Evolutionary conservation across 1,284 basidiomycete species (phyloP), one percentile per base, ranked within the genome.

Genomic region (Malassezia globosa): DNA sequence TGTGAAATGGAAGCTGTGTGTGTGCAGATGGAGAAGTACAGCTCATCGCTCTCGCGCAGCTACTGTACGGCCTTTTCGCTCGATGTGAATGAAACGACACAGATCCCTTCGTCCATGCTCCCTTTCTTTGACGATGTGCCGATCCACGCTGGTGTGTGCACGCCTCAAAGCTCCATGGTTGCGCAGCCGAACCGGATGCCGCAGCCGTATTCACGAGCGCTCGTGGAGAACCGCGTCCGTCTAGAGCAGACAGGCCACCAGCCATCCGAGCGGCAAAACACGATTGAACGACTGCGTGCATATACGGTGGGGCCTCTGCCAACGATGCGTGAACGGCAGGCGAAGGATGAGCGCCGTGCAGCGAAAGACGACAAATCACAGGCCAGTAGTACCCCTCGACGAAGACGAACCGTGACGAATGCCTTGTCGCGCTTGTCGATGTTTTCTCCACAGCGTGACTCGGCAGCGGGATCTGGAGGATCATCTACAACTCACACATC

Each of bases 1-100:
- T 57, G 65, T 37, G 66, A 71, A 46, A 63, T 71, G 62, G 66
- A 71, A 45, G 56, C 69, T 10, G 58, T 67, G 27, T 69, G 64
- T 45, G 42, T 65, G 33, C 68, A 71, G 50, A 66, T 63, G 16
- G 68, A 71, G 40, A 37, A 59, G 22, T 67, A 71, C 55, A 61
- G 63, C 48, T 64, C 68, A 22, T 51, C 56, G 42, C 59, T 65
- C 5, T 71, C 68, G 8, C 58, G 63, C 25, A 64, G 66, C n/a
- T 71, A 67, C 41, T 60, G 61, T 37, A 49, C 54, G 22, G 46
- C 61, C 11, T 71, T 67, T 42, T 58, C 66, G 5, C 49, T 71
- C 5, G 64, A 59, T 1, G 37, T 62, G 1, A 44, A 62, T 7
- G 41, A 50, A 13, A 31, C n/a, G 24, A 19, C 25, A 29, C 21